Evolutionary conservation across 73 alveolate species (phyloP).

Genomic region (Paraurostyla sp.): DNA sequence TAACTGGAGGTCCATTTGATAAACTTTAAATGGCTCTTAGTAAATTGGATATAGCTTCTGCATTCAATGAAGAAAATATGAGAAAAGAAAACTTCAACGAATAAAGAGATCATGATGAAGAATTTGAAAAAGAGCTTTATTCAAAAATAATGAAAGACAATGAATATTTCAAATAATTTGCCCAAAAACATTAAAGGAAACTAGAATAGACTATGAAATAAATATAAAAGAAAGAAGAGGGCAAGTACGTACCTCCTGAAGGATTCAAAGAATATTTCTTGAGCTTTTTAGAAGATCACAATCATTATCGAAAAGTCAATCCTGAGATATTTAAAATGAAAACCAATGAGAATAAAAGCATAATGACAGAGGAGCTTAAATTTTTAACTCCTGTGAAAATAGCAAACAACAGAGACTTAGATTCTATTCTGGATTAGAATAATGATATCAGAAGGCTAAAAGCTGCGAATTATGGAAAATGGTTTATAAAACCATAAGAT

Average conservation of each 20-base stretch:
- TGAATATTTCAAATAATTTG: slow-evolving; percentile 36
- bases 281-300: slow-evolving; percentile 1
- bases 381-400: slow-evolving; percentile 12
- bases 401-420: background rate
- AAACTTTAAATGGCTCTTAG: too few species aligned
- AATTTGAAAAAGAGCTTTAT: background rate
- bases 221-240: background rate
- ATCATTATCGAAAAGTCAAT: background rate
- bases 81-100: background rate
- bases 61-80: too few species aligned
- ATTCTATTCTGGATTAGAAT: background rate
- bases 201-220: slow-evolving; percentile 6
- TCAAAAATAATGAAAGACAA: slow-evolving; percentile 35
- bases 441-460: slow-evolving; percentile 16
- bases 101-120: too few species aligned
- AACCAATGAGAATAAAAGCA: background rate
- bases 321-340: background rate
- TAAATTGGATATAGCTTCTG: too few species aligned
- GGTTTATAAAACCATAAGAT: slow-evolving; percentile 42
- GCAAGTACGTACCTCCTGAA: background rate
- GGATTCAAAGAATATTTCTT: slow-evolving; percentile 3
- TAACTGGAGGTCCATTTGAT: too few species aligned
- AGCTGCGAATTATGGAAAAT: slow-evolving; percentile 54
- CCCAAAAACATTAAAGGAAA: slow-evolving; percentile 48
- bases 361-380: background rate